These are phyloP conservation scores for Ustilago xerochloae DNA, from an alignment of 1,284 basidiomycete genomes.

Conservation along the genomic window DNA sequence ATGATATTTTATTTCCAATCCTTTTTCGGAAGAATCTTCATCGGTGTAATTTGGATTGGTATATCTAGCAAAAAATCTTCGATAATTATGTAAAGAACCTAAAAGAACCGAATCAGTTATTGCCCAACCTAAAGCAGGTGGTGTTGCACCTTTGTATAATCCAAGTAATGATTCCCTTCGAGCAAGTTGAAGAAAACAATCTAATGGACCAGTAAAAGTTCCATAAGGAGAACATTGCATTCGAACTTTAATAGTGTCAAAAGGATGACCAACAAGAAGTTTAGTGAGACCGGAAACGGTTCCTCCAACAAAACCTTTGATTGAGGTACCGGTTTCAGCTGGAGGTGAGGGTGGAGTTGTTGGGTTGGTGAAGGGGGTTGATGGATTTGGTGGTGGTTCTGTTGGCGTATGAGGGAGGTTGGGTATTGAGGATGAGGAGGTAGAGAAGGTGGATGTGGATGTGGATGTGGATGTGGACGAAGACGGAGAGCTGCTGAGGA, in stretches of 20 bases:
- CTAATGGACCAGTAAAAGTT: conserved; percentile 76
- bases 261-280: conserved; percentile 68
- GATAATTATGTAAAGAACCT: conserved; percentile 73
- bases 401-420: conserved; percentile 8
- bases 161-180: conserved; percentile 72
- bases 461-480: neutral
- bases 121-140: conserved; percentile 81
- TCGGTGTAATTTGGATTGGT: conserved; percentile 20
- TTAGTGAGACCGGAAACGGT: conserved; percentile 69
- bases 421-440: conserved; percentile 23
- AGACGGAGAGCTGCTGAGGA: no score
- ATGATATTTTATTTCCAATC: conserved; percentile 51
- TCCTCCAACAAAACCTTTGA: conserved; percentile 69
- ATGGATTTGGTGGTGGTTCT: conserved; percentile 34
- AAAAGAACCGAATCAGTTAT: conserved; percentile 80
- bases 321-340: conserved; percentile 27
- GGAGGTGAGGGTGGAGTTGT: neutral
- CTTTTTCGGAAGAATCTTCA: conserved; percentile 29
- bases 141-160: conserved; percentile 71
- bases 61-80: conserved; percentile 29
- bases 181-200: conserved; percentile 76
- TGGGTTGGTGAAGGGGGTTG: conserved; percentile 8
- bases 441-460: neutral
- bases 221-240: conserved; percentile 80
- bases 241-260: conserved; percentile 81